Evolutionary conservation across 345 rosid genomes (phyloP), one percentile per base, ranked within the genome.

Genomic region (Gossypium bickii): DNA sequence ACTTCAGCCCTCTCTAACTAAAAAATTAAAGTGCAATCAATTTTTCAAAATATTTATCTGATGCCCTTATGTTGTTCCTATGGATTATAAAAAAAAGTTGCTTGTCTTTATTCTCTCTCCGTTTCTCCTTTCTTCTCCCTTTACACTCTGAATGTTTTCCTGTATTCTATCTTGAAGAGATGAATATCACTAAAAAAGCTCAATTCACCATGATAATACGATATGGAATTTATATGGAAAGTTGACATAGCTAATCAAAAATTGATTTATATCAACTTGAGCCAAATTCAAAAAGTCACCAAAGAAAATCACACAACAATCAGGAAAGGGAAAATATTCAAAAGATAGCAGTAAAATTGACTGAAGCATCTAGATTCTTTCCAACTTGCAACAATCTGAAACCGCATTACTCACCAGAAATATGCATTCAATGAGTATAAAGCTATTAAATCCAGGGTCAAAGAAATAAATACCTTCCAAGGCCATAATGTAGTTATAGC

Each of bases 401-500:
- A 16, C 56, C 17, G 56, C 18, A 51, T 3, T n/a, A 51, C 13
- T 51, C 56, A 51, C 56, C 56, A 16, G 2, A 34, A 34, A 52
- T 20, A 56, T 7, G 43, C 11, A 18, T 20, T 20, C 12, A 53
- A 7, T 41, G 17, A 57, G 49, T 41, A 43, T 1, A 57, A 57
- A 43, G 48, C 29, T 66, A 43, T 20, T 3, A 3, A 56, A 56
- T 41, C 55, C 2, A 12, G 10, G 44, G 56, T 27, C 12, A n/a
- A 48, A 52, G 38, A 64, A 53, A 74, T 11, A 48, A 63, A 44
- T 44, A 74, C 77, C 71, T 74, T 74, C 77, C 71, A 74, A 4
- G 77, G 77, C 71, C 62, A 74, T 63, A 74, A 67, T 11, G 77
- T 74, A 49, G 77, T 74, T 51, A 74, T 74, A 2, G 77, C 27